Conservation (phyloP, 2,329 filamentous ascomycete genomes). For the Sarocladium brachiariae region DNA sequence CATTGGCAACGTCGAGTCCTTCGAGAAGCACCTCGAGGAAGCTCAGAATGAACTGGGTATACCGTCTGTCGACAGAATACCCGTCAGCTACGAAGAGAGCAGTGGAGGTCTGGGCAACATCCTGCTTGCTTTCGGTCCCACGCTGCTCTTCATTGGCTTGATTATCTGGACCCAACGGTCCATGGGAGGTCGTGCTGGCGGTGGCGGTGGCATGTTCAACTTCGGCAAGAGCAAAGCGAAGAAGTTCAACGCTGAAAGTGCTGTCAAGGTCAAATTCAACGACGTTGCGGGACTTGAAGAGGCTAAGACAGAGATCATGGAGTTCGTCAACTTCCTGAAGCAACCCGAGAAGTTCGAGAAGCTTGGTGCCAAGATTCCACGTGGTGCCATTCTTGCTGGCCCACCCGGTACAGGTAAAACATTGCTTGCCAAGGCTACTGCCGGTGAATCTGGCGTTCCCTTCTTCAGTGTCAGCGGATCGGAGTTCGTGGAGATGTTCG, state of each 20-base stretch:
- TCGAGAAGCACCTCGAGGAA: conserved; percentile 81
- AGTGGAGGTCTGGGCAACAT: conserved; percentile 68
- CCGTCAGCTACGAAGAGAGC: conserved; percentile 78
- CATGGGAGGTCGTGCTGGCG: conserved; percentile 60
- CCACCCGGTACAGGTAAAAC: conserved; percentile 98
- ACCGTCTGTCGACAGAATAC: conserved; percentile 80
- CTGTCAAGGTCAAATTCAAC: conserved; percentile 92
- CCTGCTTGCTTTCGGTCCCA: conserved; percentile 74
- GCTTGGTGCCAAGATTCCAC: conserved; percentile 94
- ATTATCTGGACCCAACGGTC: conserved; percentile 74
- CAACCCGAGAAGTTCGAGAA: conserved; percentile 88
- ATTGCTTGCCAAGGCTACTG: conserved; percentile 90
- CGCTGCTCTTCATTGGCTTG: conserved; percentile 75
- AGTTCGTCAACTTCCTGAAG: conserved; percentile 96
- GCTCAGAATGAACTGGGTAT: conserved; percentile 85
- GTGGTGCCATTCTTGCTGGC: conserved; percentile 93
- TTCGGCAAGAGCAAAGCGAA: conserved; percentile 95
- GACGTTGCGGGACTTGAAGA: conserved; percentile 98
- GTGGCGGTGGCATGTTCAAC: conserved; percentile 75
- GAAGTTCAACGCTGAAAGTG: conserved; percentile 94
- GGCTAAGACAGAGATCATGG: conserved; percentile 97
- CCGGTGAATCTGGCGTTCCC: conserved; percentile 91
- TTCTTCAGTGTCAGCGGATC: conserved; percentile 99
- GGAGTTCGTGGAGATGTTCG: conserved; percentile 99
- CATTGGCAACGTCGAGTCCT: conserved; percentile 89